Evolutionary conservation across 495 filamentous ascomycete species (phyloP), one percentile per base, ranked within the genome.

Genomic region (Xylaria telfairii): DNA sequence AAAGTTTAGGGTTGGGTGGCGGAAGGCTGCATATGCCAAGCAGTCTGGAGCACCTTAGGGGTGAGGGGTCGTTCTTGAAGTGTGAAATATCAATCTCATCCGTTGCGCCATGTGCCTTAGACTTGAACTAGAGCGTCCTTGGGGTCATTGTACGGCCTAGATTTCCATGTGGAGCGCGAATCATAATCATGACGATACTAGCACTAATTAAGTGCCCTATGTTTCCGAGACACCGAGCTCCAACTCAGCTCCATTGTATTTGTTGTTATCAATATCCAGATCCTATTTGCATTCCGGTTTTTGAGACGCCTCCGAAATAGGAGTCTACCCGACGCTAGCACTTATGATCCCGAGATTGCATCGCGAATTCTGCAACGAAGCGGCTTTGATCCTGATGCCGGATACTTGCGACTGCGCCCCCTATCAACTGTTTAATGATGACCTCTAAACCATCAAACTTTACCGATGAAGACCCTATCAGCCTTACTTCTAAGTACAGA

Each of bases 211-310:
- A 9, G 47, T 54, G 9, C 17, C 24, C 4, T 26, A 32, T 57
- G 61, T 70, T 70, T 65, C 73, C 71, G 75, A 77, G 75, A 76
- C 66, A 61, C 75, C 75, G 75, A 77, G 63, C 62, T 68, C 68
- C 70, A n/a, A 41, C 13, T 30, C 42, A 4, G 9, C 53, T 49
- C 54, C 26, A 69, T 72, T 37, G 30, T 66, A 64, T 59, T 46
- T 68, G 19, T 42, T 56, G 24, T 42, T 56, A 41, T 56, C 46
- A 26, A 39, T 34, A 39, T 57, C 34, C 13, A 34, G 39, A 44
- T 54, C 19, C 49, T 19, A 28, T 56, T 44, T 24, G 13, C 15
- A 61, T 65, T 44, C 44, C 39, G 34, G 59, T 62, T 39, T 17
- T 21, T 26, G 10, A 28, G 9, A 62, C 21, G 17, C 1, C 62